Conservation (phyloP, 1,139 yeast species). For the Martiniozyma asiatica region DNA sequence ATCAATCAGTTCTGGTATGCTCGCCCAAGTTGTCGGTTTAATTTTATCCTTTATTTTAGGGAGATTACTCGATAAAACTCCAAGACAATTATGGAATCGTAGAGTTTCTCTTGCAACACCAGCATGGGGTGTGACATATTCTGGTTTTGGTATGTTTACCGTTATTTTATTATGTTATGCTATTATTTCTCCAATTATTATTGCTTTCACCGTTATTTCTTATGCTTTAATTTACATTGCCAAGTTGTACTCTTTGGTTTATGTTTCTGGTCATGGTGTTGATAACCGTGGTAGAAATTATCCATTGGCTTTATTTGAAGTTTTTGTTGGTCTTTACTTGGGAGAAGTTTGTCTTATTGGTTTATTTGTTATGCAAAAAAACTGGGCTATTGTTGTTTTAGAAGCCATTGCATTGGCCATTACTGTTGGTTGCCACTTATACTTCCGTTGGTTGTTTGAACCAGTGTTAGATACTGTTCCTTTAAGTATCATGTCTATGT, state of each 20-base stretch:
- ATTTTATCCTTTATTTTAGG: slow-evolving; percentile 64
- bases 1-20: slow-evolving; percentile 64
- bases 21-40: slow-evolving; percentile 68
- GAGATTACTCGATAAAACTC: slow-evolving; percentile 58
- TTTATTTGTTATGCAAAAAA: slow-evolving; percentile 77
- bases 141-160: slow-evolving; percentile 70
- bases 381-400: slow-evolving; percentile 87
- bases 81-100: slow-evolving; percentile 77
- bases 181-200: slow-evolving; percentile 66
- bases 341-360: slow-evolving; percentile 82
- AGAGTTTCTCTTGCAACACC: slow-evolving; percentile 49
- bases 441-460: slow-evolving; percentile 43
- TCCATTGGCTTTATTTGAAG: slow-evolving; percentile 80
- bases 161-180: slow-evolving; percentile 72
- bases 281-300: slow-evolving; percentile 80
- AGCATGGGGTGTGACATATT: slow-evolving; percentile 86
- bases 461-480: slow-evolving; percentile 62
- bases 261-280: slow-evolving; percentile 50
- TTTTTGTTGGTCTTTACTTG: slow-evolving; percentile 76
- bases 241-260: slow-evolving; percentile 66
- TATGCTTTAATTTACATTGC: slow-evolving; percentile 69
- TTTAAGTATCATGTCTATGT: slow-evolving; percentile 59
- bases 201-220: slow-evolving; percentile 59
- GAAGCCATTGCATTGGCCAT: slow-evolving; percentile 53
- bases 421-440: slow-evolving; percentile 59